Evolutionary conservation across 1,284 basidiomycete species (phyloP), one percentile per base, ranked within the genome.

Genomic region (Moniliophthora roreri): DNA sequence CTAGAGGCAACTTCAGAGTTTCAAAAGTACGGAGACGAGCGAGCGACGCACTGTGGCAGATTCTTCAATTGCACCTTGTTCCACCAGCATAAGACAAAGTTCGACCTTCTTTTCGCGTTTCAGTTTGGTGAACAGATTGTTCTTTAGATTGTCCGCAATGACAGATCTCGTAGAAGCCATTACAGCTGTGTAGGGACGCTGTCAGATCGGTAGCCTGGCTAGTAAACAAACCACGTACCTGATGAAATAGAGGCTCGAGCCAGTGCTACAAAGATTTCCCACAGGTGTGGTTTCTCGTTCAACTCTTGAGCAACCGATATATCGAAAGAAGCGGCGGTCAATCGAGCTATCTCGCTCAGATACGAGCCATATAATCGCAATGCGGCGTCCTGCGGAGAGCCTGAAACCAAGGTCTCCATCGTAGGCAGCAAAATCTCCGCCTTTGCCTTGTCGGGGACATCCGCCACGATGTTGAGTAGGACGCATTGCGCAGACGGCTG

Each of bases 381-480:
- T 46, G 32, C 55, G 23, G 13, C 56, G 23, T 44, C 41, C 34
- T 23, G 60, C 38, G 35, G 42, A 52, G 71, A 65, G 41, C 72
- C 66, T 2, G 70, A 46, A 32, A 28, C 61, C 10, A 89, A 62
- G 0, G 58, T 55, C 55, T 81, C 75, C 37, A 92, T 70, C 5
- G 86, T 76, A 0, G 89, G 85, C 8, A 81, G 63, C 2, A 96
- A 69, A 50, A 86, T 78, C 23, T 81, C 76, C 13, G 85, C 72
- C 67, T 91, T 93, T 15, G 79, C 76, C 40, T 73, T 66, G 65
- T 89, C 86, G 6, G 80, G 73, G n/a, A 94, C 78, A 8, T 74
- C 72, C 41, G 75, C 73, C 6, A 94, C 66, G 20, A 81, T 77
- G 38, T 70, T 72, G 21, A 98, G 73, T 1, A 98, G 69, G 7